A percentile compares a stretch with the other conserved stretches of the same genome.
Evolutionary conservation across 148 eudicot species (phyloP).

Genomic region (Vaccinium darrowii): DNA sequence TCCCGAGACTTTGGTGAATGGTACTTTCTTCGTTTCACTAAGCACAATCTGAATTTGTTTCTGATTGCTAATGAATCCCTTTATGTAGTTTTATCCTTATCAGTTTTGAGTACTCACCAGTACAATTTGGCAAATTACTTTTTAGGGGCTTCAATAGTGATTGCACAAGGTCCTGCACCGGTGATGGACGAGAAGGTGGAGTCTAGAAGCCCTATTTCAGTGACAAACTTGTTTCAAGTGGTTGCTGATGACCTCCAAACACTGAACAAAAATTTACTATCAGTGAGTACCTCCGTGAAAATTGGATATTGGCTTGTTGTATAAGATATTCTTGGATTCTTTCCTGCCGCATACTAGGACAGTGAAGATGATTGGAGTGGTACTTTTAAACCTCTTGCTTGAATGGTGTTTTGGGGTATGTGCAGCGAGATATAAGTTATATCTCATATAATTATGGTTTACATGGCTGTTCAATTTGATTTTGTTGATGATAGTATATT

Average conservation of each 20-base stretch:
- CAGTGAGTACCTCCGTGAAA: constrained; percentile 38
- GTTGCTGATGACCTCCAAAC: constrained; percentile 74
- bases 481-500: background rate
- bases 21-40: constrained; percentile 27
- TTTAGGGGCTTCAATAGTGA: constrained; percentile 31
- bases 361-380: background rate
- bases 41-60: background rate
- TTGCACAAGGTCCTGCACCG: constrained; percentile 47
- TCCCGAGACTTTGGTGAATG: constrained; percentile 61
- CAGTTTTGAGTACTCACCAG: background rate
- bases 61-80: background rate
- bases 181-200: constrained; percentile 53
- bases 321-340: background rate
- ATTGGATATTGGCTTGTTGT: constrained; percentile 12
- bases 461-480: background rate
- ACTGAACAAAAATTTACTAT: constrained; percentile 72
- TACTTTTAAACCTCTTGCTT: background rate
- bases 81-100: background rate
- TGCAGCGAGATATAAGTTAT: too few relatives aligned
- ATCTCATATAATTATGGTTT: too few relatives aligned
- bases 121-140: background rate
- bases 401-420: constrained; percentile 4
- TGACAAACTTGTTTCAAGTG: constrained; percentile 60
- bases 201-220: constrained; percentile 34
- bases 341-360: constrained; percentile 23